These are phyloP conservation scores for Aspergillus chevalieri DNA, from an alignment of 2,329 filamentous ascomycete species.

Conservation along the genomic window DNA sequence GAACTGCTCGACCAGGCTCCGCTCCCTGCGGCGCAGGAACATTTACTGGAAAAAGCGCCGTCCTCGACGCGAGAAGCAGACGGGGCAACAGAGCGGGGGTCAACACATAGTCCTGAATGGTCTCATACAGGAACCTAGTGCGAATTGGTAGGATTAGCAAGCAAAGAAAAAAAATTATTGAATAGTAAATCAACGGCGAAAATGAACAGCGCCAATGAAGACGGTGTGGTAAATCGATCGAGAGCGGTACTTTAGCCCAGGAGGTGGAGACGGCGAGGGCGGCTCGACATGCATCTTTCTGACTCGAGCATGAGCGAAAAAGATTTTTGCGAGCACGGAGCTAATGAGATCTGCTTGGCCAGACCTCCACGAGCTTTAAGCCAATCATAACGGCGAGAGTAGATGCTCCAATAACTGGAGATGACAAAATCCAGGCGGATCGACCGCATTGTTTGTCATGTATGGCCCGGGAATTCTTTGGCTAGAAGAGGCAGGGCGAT, in stretches of 20 bases:
- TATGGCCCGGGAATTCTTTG: neutral
- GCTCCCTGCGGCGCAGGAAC: slow-evolving; percentile 52
- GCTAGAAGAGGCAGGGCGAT: neutral
- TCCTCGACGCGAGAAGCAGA: slow-evolving; percentile 58
- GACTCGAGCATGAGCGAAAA: neutral
- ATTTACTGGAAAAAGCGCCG: slow-evolving; percentile 81
- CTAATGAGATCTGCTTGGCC: slow-evolving; percentile 25
- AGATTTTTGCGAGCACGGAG: slow-evolving; percentile 10
- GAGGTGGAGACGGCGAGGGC: neutral
- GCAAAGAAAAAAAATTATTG: slow-evolving; percentile 5
- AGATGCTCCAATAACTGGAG: slow-evolving; percentile 12
- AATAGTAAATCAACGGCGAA: slow-evolving; percentile 4
- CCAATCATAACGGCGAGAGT: slow-evolving; percentile 19
- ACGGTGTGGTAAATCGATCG: slow-evolving; percentile 16
- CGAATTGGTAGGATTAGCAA: slow-evolving; percentile 4
- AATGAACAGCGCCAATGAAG: slow-evolving; percentile 6
- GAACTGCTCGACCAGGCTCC: slow-evolving; percentile 29
- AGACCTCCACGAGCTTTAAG: slow-evolving; percentile 25
- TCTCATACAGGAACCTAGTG: slow-evolving; percentile 39
- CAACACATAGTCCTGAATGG: slow-evolving; percentile 55
- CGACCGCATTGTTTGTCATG: neutral
- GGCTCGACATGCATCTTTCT: neutral
- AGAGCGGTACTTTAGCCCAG: neutral
- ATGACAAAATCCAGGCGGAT: slow-evolving; percentile 10
- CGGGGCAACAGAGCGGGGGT: slow-evolving; percentile 60